Evolutionary conservation across 2,329 filamentous ascomycete genomes (phyloP).

Genomic region (Fusarium luffae): DNA sequence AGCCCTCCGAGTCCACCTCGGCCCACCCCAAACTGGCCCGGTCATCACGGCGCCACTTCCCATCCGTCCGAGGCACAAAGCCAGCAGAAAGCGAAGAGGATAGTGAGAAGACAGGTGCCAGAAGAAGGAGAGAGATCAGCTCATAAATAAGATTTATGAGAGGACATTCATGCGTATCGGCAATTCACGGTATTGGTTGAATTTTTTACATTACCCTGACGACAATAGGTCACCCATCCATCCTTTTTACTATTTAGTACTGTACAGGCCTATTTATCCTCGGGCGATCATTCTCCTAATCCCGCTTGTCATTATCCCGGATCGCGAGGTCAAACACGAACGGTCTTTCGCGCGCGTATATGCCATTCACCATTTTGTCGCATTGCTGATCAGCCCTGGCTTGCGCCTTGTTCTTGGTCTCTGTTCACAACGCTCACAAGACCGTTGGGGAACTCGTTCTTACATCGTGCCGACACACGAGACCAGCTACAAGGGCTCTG

Average conservation of each 20-base stretch:
- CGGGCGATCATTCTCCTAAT: conserved; percentile 40
- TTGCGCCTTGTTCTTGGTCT: conserved; percentile 19
- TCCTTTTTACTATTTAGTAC: conserved; percentile 18
- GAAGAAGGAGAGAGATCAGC: conserved; percentile 16
- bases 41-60: conserved; percentile 36
- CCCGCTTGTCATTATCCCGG: conserved; percentile 40
- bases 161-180: conserved; percentile 12
- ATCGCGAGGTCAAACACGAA: conserved; percentile 38
- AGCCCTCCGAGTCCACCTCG: conserved; percentile 42
- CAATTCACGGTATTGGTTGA: conserved; percentile 30
- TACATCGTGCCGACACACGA: conserved; percentile 34
- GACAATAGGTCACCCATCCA: conserved; percentile 18
- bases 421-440: conserved; percentile 18
- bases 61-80: conserved; percentile 39
- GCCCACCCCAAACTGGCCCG: conserved; percentile 29
- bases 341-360: conserved; percentile 29
- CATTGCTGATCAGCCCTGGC: conserved; percentile 20
- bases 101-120: conserved; percentile 22
- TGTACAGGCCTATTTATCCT: conserved; percentile 33
- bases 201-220: conserved; percentile 12
- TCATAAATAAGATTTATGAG: conserved; percentile 25
- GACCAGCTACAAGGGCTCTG: conserved; percentile 28
- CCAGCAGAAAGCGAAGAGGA: conserved; percentile 35
- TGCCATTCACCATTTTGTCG: conserved; percentile 11
- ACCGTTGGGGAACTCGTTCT: conserved; percentile 30